Percentiles rank a stretch among this genome's conserved stretches.
Conservation (phyloP, 2,329 filamentous ascomycete species). For the Epichloe scottii region DNA sequence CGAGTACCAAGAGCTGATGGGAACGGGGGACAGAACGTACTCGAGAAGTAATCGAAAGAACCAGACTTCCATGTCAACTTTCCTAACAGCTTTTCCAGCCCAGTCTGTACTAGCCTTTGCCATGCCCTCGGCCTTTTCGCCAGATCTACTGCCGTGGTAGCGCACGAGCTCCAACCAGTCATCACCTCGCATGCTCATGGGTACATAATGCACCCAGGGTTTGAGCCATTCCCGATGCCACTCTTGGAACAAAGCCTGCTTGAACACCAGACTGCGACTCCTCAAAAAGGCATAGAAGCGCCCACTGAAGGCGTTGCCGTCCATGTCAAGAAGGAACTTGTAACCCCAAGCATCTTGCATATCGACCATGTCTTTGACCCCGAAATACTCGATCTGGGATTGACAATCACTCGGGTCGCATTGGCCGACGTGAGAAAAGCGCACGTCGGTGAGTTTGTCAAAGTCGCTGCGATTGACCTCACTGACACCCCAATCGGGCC, state of each 20-base stretch:
- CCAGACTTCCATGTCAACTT: conserved; percentile 60
- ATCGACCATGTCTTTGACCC: conserved; percentile 50
- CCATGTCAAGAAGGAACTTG: conserved; percentile 83
- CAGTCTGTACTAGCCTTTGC: conserved; percentile 56
- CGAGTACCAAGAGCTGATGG: background rate
- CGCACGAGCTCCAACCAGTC: conserved; percentile 79
- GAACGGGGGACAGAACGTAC: conserved; percentile 27
- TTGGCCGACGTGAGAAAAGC: conserved; percentile 82
- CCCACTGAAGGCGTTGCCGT: conserved; percentile 92
- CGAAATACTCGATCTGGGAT: conserved; percentile 66
- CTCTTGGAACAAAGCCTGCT: conserved; percentile 83
- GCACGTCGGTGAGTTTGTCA: conserved; percentile 65
- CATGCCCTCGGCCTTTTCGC: conserved; percentile 50
- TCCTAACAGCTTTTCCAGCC: conserved; percentile 57
- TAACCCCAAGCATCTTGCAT: conserved; percentile 76
- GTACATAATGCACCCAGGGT: conserved; percentile 90
- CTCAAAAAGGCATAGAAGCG: conserved; percentile 86
- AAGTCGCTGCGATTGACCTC: conserved; percentile 54
- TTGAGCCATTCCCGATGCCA: conserved; percentile 91
- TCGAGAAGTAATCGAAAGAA: conserved; percentile 57
- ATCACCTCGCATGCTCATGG: conserved; percentile 66
- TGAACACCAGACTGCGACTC: conserved; percentile 73
- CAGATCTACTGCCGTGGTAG: conserved; percentile 54
- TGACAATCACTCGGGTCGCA: conserved; percentile 84
- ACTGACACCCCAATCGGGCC: conserved; percentile 46